These are phyloP conservation scores for Protostelium mycophagum DNA, from an alignment of 78 protist species.

Conservation along the genomic window DNA sequence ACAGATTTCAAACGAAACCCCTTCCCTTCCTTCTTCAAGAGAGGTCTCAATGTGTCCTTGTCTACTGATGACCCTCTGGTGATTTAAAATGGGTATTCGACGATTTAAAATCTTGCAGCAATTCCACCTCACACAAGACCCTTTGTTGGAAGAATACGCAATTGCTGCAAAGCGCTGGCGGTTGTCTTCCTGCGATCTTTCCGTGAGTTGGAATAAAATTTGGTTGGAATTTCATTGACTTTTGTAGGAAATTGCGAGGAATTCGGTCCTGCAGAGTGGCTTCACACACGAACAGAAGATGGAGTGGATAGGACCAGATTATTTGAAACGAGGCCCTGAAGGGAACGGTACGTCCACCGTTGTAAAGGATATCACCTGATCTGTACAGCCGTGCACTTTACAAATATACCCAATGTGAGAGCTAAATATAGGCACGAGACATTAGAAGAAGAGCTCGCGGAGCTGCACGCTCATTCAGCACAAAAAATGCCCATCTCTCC, in stretches of 20 bases:
- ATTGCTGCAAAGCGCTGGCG: slow-evolving; percentile 27
- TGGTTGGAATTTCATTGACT: background rate
- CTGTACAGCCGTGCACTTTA: background rate
- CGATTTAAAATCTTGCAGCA: slow-evolving; percentile 9
- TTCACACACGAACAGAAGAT: slow-evolving; percentile 42
- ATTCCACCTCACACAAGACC: slow-evolving; percentile 89
- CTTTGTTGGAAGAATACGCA: slow-evolving; percentile 81
- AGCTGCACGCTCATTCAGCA: background rate
- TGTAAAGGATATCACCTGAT: background rate
- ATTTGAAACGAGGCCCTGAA: background rate
- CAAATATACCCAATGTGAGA: background rate
- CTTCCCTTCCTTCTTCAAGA: slow-evolving; percentile 49
- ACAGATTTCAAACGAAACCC: slow-evolving; percentile 68
- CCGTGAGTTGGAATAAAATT: slow-evolving; percentile 18
- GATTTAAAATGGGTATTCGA: too few species aligned
- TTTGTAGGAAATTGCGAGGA: slow-evolving; percentile 77
- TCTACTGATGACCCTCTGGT: slow-evolving; percentile 90
- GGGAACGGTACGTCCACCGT: background rate
- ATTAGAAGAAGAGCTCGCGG: background rate
- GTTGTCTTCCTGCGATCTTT: slow-evolving; percentile 75
- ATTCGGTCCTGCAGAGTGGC: slow-evolving; percentile 67
- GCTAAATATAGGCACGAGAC: background rate
- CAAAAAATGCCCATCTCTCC: background rate
- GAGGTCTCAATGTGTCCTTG: slow-evolving; percentile 86
- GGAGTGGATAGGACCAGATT: slow-evolving; percentile 56